Evolutionary conservation across 116 monocot genomes (phyloP).

Genomic region (Papilionanthe hybrid): DNA sequence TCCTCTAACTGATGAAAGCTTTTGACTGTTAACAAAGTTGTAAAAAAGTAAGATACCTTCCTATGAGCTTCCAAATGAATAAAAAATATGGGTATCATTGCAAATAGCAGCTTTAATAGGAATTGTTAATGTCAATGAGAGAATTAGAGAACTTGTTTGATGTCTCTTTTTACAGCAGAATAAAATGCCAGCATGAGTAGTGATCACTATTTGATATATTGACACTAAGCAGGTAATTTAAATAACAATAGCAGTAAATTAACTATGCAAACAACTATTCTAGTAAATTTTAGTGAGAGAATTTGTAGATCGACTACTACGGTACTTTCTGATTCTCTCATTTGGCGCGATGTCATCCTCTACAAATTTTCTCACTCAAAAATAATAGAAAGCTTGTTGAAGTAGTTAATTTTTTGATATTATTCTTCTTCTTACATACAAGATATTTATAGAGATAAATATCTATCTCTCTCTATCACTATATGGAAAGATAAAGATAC

Average conservation of each 20-base stretch:
- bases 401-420: too few species aligned
- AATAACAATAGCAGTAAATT: neutral
- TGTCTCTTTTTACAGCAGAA: neutral
- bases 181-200: neutral
- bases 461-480: too few species aligned
- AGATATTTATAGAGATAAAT: too few species aligned
- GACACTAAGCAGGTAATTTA: neutral
- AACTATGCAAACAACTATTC: too few species aligned
- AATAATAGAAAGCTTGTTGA: too few species aligned
- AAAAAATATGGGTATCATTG: neutral
- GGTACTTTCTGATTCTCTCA: too few species aligned
- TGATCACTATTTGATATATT: neutral
- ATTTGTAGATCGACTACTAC: too few species aligned
- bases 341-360: too few species aligned
- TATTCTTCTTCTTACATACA: too few species aligned
- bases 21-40: neutral
- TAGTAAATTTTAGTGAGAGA: too few species aligned
- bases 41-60: neutral
- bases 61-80: neutral
- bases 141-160: neutral
- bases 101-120: neutral
- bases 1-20: neutral
- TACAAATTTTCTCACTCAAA: too few species aligned
- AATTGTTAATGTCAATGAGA: neutral
- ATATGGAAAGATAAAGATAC: too few species aligned